Evolutionary conservation across 306 rosid genomes (phyloP).

Genomic region (Rosa persica): DNA sequence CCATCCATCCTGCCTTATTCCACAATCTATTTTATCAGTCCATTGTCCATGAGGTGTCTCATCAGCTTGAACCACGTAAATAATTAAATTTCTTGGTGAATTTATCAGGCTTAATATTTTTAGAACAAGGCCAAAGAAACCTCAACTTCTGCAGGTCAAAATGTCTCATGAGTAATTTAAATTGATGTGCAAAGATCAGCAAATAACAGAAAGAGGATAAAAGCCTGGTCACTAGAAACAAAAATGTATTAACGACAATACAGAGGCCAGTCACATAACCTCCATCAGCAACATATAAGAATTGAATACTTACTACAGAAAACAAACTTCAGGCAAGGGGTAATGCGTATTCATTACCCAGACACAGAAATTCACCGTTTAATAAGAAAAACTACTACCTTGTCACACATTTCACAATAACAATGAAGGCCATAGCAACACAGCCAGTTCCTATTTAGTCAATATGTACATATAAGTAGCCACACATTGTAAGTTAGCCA

Average conservation of each 20-base stretch:
- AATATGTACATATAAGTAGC: background rate
- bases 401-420: background rate
- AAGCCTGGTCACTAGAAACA: background rate
- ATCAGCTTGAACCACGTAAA: constrained; percentile 7
- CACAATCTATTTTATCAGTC: background rate
- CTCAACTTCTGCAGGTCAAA: constrained; percentile 1
- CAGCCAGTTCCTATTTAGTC: background rate
- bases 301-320: background rate
- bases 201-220: background rate
- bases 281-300: background rate
- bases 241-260: background rate
- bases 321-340: background rate
- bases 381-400: background rate
- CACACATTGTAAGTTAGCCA: background rate
- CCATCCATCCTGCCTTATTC: background rate
- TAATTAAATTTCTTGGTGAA: background rate
- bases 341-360: background rate
- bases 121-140: background rate
- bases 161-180: background rate
- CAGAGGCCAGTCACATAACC: background rate
- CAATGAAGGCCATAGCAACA: background rate
- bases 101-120: background rate
- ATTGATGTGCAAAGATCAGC: background rate
- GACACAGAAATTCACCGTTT: background rate
- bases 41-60: background rate